These are phyloP conservation scores for Aspergillus sp. DNA, from an alignment of 2,329 filamentous ascomycete species.

Conservation along the genomic window DNA sequence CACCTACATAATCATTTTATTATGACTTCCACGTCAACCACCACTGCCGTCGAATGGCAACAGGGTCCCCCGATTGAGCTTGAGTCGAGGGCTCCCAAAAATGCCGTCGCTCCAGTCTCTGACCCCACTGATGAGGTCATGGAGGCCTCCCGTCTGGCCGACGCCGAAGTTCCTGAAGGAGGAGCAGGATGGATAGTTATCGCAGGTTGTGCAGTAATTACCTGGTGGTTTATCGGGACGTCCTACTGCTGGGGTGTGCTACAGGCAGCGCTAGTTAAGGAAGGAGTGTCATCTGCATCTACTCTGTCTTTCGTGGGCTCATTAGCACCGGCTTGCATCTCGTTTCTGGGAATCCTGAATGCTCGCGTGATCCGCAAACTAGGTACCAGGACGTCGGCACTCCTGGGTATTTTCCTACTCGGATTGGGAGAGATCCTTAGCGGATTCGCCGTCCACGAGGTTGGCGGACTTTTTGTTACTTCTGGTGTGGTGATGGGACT, in stretches of 20 bases:
- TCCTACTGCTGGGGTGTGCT: slow-evolving; percentile 63
- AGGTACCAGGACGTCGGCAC: slow-evolving; percentile 50
- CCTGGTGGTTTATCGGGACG: slow-evolving; percentile 60
- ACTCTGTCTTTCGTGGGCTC: slow-evolving; percentile 63
- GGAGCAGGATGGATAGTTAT: slow-evolving; percentile 48
- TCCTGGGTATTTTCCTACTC: slow-evolving; percentile 55
- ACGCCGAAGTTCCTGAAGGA: slow-evolving; percentile 42
- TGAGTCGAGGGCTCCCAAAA: neutral
- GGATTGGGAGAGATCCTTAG: slow-evolving; percentile 53
- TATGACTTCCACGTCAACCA: neutral
- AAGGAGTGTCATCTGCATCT: slow-evolving; percentile 50
- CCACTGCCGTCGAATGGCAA: neutral
- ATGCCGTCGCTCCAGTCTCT: neutral
- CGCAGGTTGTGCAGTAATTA: slow-evolving; percentile 51
- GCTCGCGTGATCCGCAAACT: slow-evolving; percentile 54
- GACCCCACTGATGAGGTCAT: slow-evolving; percentile 36
- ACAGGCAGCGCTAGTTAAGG: slow-evolving; percentile 57
- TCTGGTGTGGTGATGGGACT: slow-evolving; percentile 52
- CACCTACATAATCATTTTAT: neutral
- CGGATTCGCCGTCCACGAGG: slow-evolving; percentile 49
- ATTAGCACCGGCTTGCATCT: slow-evolving; percentile 53
- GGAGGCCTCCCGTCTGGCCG: slow-evolving; percentile 48
- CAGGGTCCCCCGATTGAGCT: neutral
- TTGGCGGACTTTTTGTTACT: slow-evolving; percentile 53
- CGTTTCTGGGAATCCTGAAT: slow-evolving; percentile 55